Conservation (phyloP, 129 eudicot species). For the Pulicaria dysenterica region DNA sequence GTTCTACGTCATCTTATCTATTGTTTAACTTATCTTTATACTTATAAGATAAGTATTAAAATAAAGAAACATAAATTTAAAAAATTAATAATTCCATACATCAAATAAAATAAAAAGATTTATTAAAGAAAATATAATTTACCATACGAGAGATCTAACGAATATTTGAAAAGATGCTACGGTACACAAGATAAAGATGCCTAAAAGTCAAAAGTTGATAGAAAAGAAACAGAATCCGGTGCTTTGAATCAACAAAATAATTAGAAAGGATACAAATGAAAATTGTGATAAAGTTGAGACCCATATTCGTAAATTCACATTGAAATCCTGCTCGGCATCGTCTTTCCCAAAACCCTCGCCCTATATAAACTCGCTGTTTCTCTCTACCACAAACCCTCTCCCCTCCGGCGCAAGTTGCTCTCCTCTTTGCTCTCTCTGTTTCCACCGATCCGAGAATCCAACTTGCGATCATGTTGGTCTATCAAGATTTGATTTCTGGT, state of each 20-base stretch:
- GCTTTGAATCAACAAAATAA: neutral
- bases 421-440: neutral
- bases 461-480: constrained; percentile 48
- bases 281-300: neutral
- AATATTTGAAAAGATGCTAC: too few relatives aligned
- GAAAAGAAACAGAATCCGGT: too few relatives aligned
- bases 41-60: too few relatives aligned
- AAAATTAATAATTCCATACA: too few relatives aligned
- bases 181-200: too few relatives aligned
- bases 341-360: neutral
- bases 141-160: too few relatives aligned
- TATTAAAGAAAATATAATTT: too few relatives aligned
- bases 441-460: neutral
- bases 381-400: neutral
- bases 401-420: neutral
- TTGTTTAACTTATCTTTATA: too few relatives aligned
- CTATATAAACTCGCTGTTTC: neutral
- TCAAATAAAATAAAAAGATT: too few relatives aligned
- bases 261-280: neutral
- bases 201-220: too few relatives aligned
- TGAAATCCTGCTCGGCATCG: neutral
- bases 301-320: neutral
- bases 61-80: too few relatives aligned
- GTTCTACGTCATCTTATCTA: too few relatives aligned
- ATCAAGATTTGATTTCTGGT: constrained; percentile 64